phyloP scores from a whole-genome alignment of 108 stramenopile genomes.

The Mayamaea pseudoterrestris region DNA sequence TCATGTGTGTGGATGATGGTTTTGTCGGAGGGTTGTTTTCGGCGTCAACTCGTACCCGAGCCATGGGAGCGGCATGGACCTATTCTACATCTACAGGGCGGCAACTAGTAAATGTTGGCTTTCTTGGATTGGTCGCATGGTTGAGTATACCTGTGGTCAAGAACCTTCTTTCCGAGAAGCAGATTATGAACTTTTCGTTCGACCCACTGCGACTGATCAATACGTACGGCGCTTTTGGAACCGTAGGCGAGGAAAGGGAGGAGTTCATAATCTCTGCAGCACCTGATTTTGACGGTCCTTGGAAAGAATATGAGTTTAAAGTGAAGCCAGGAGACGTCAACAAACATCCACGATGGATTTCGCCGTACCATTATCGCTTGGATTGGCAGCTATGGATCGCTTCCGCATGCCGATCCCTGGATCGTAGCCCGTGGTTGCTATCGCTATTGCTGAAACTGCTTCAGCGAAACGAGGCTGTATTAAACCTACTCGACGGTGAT shows the following conservation, averaged over 20 bases:
- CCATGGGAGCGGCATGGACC: background rate
- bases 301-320: constrained; percentile 54
- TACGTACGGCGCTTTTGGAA: constrained; percentile 56
- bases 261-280: constrained; percentile 44
- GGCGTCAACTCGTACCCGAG: background rate
- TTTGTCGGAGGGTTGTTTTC: constrained; percentile 15
- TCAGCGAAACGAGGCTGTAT: constrained; percentile 32
- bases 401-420: constrained; percentile 11
- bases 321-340: constrained; percentile 46
- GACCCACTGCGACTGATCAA: constrained; percentile 39
- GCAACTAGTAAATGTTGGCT: constrained; percentile 15
- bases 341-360: constrained; percentile 26
- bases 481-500: constrained; percentile 33
- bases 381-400: constrained; percentile 71
- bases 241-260: constrained; percentile 28
- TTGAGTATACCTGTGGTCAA: constrained; percentile 35
- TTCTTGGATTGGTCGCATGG: constrained; percentile 16
- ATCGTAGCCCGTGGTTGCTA: constrained; percentile 42
- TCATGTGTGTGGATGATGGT: constrained; percentile 46
- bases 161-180: constrained; percentile 29
- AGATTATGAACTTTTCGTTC: constrained; percentile 60
- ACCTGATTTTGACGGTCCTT: constrained; percentile 22
- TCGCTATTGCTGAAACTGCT: constrained; percentile 33
- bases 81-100: background rate
- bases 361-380: constrained; percentile 50